Evolutionary conservation across 169 alveolate species (phyloP).

Genomic region (Amoebophrya sp.): DNA sequence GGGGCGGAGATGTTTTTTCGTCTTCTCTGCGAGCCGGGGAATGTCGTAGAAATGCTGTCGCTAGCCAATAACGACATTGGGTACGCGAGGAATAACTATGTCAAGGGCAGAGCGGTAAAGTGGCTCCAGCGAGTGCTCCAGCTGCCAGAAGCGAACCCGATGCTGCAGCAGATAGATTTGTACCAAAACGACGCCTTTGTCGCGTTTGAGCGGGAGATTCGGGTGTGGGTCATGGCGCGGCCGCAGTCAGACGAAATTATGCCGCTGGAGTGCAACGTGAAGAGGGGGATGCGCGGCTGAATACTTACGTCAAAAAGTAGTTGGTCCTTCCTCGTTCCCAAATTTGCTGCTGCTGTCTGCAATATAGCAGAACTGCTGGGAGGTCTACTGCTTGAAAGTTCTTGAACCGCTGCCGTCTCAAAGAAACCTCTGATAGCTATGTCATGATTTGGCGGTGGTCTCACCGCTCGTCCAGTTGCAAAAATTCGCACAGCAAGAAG

Average conservation of each 20-base stretch:
- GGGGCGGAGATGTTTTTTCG: slow-evolving; percentile 23
- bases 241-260: neutral
- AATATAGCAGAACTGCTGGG: neutral
- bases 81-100: neutral
- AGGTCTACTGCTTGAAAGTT: neutral
- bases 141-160: neutral
- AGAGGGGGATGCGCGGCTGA: neutral
- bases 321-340: no score
- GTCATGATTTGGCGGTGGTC: neutral
- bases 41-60: neutral
- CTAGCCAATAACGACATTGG: neutral
- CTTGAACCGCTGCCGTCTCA: neutral
- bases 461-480: neutral
- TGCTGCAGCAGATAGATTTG: neutral
- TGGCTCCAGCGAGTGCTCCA: neutral
- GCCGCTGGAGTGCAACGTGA: neutral
- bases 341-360: no score
- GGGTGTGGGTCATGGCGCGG: neutral
- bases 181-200: neutral
- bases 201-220: neutral
- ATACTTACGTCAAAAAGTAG: no score
- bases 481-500: no score
- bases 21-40: slow-evolving; percentile 13
- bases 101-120: neutral
- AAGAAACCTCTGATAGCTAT: neutral